Evolutionary conservation across 2,329 filamentous ascomycete genomes (phyloP), one percentile per base, ranked within the genome.

Genomic region (Apiospora marii): DNA sequence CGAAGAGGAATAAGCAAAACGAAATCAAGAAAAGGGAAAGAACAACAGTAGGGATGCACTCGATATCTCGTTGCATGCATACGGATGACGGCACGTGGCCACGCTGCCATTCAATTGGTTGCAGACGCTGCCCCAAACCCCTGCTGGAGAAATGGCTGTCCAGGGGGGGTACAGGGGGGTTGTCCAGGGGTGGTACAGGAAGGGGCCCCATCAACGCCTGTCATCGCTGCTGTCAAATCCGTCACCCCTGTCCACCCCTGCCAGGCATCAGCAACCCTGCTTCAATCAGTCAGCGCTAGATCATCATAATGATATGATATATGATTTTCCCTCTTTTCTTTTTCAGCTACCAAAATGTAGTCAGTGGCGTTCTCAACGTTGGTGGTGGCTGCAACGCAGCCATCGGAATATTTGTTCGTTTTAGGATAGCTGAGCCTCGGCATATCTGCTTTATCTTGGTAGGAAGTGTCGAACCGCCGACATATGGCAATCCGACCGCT

Each of bases 301-400:
- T 64, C 34, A 64, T 41, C 34, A 41, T 64, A 64, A 64, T 64
- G 34, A 64, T 41, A 34, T 58, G 53, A 64, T 41, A 64, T 24
- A 64, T 64, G 34, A 64, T 64, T 24, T 64, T 14, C 30, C 19
- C 10, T 41, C 16, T 41, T 64, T 64, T 64, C 34, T 24, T 64
- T 64, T 64, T 64, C 34, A n/a, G 58, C 27, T 61, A n/a, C 3
- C 30, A n/a, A 12, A 12, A 34, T 14, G 2, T 41, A 8, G 34
- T 19, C 27, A 7, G 53, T 37, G 53, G 53, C 27, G 53, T 61
- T 37, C 3, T 16, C 53, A n/a, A 61, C 53, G 53, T 37, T 61
- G 27, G 30, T 12, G 22, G 16, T 16, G 16, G 34, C 27, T 37
- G 53, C 53, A 61, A 10, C 12, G 16, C 14, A 61, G 22, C 30